These are phyloP conservation scores for Ceratocystis smalleyi DNA, from an alignment of 2,329 filamentous ascomycete genomes.

Conservation along the genomic window DNA sequence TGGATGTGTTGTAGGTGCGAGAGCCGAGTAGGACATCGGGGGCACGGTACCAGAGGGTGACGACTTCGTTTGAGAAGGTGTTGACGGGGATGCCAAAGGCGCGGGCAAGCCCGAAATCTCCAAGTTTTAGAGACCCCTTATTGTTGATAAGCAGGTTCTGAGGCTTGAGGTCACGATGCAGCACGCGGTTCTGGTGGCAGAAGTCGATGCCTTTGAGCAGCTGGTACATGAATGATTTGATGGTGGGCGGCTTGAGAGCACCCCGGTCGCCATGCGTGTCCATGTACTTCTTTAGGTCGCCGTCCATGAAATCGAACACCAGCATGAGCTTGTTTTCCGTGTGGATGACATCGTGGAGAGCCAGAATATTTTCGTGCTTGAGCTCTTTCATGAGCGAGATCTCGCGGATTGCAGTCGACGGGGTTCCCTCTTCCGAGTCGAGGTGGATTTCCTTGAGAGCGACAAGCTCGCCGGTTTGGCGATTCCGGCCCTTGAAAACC, in stretches of 20 bases:
- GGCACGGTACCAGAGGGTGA: conserved; percentile 93
- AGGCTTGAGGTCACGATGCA: conserved; percentile 90
- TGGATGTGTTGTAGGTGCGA: conserved; percentile 97
- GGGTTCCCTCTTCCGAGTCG: conserved; percentile 94
- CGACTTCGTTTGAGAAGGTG: conserved; percentile 95
- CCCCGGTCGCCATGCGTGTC: conserved; percentile 81
- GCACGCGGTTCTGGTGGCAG: conserved; percentile 90
- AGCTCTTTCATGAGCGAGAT: conserved; percentile 99
- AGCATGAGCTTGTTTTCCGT: conserved; percentile 99
- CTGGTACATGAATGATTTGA: conserved; percentile 99
- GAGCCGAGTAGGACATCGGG: conserved; percentile 89
- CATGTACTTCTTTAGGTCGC: conserved; percentile 98
- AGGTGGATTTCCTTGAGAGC: conserved; percentile 98
- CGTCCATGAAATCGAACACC: conserved; percentile 98
- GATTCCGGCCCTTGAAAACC: conserved; percentile 97
- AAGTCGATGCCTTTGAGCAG: conserved; percentile 90
- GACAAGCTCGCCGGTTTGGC: conserved; percentile 90
- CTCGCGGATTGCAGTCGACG: conserved; percentile 91
- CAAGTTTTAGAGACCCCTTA: conserved; percentile 79
- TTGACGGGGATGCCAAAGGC: conserved; percentile 96
- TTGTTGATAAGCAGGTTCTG: conserved; percentile 93
- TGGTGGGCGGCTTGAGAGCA: conserved; percentile 71
- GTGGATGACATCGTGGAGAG: conserved; percentile 95
- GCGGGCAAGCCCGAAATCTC: conserved; percentile 83
- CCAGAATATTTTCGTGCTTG: conserved; percentile 97